Evolutionary conservation across 208 protist species (phyloP).

Genomic region (Leishmania guyanensis): DNA sequence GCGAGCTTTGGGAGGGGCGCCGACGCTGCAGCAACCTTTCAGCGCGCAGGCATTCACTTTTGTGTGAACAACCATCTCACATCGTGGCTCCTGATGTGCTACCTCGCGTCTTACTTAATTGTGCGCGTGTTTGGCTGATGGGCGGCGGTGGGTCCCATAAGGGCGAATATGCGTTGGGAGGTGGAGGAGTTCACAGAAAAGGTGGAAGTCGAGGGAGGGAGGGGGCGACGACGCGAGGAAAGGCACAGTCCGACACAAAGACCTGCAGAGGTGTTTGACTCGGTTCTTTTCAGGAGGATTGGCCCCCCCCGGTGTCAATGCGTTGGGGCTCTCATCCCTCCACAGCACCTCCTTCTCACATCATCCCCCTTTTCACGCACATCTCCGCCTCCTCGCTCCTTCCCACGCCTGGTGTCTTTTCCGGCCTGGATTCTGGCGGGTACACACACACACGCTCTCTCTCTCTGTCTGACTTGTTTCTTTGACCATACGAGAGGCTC

Average conservation of each 20-base stretch:
- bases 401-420: not conserved
- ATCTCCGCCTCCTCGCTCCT: not conserved
- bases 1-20: not conserved
- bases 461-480: not conserved
- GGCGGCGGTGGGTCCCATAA: not conserved
- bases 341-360: not conserved
- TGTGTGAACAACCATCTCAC: not conserved
- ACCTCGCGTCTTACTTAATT: constrained; percentile 13
- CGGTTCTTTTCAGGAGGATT: too few species aligned
- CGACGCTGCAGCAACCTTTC: not conserved
- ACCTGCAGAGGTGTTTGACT: not conserved
- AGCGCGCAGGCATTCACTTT: not conserved
- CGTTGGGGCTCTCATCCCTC: not conserved
- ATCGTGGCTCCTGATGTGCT: constrained; percentile 14
- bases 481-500: not conserved
- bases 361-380: not conserved
- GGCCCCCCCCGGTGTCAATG: too few species aligned
- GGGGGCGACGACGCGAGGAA: not conserved
- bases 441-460: not conserved
- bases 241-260: not conserved
- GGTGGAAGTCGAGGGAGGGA: not conserved
- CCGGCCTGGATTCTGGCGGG: too few species aligned
- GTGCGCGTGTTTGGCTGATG: constrained; percentile 3
- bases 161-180: not conserved
- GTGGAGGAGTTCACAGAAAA: not conserved